Base-by-base conservation (phyloP, 2,329 filamentous ascomycete genomes). In the Cercospora zeina region DNA sequence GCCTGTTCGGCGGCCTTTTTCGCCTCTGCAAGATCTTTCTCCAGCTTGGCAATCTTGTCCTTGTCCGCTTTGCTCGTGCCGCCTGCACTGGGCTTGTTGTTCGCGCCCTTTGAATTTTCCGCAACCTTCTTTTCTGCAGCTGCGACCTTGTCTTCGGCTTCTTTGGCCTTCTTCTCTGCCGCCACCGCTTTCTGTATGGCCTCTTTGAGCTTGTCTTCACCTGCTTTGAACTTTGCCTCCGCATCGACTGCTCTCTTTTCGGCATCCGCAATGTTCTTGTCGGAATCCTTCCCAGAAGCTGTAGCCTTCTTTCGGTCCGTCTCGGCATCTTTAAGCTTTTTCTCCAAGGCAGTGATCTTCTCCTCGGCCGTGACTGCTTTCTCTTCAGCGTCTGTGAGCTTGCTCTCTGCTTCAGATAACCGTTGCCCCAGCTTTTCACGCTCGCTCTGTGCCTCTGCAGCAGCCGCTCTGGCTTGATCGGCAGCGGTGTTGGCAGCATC, bases 101-200 rank as follows among this genome's bases (percentile, higher is more conserved):
- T 36, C 8, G 57, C 49, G 10, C 51, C 27, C 37, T 63, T 63
- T 9, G 49, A 51, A 30, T 34, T 45, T 27, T 63, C 61, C 19
- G 57, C 50, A 10, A 51, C 57, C 45, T 51, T 59, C 50, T 59
- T 59, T 19, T 54, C 58, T 5, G 27, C 63, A 45, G n/a, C 47
- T n/a, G 61, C 27, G 58, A 66, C 63, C 19, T 64, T 59, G 42
- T 45, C 50, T 47, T 63, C 64, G n/a, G 62, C 58, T 14, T 59
- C 61, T 19, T 62, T 59, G 50, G 53, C 30, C 19, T 63, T 59
- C 49, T 54, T 54, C 34, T 59, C 57, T 19, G 39, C 51, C 9
- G 24, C 51, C 13, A 58, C 53, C n/a, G 54, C 51, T 30, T 57
- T 63, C 36, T 58, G 53, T 19, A 58, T 39, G n/a, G 57, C 56